phyloP scores from a whole-genome alignment of 257 asterid genomes.

The Primulina tabacum region DNA sequence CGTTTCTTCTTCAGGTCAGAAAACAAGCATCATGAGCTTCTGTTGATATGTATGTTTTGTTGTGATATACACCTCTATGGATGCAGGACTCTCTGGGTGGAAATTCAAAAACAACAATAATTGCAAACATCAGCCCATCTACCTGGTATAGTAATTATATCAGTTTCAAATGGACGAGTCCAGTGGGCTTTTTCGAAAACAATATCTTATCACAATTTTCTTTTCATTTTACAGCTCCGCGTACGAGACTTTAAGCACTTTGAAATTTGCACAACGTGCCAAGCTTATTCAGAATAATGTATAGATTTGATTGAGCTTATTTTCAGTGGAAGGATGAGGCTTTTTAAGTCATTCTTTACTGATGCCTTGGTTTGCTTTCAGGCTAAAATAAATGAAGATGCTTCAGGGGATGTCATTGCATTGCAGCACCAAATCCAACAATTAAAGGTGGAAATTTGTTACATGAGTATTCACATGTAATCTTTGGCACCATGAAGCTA shows the following conservation, averaged over 20 bases:
- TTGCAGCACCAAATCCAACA: conserved; percentile 73
- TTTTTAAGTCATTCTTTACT: conserved; percentile 17
- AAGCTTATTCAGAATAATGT: conserved; percentile 89
- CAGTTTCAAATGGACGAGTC: conserved; percentile 14
- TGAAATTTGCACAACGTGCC: conserved; percentile 88
- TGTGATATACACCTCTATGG: conserved; percentile 21
- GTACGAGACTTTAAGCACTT: conserved; percentile 74
- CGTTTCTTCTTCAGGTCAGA: conserved; percentile 90
- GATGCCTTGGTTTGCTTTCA: conserved; percentile 28
- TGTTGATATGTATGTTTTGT: conserved; percentile 14
- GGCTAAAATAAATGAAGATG: conserved; percentile 93
- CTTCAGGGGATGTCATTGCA: conserved; percentile 65
- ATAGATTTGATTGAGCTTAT: conserved; percentile 22
- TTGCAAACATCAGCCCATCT: conserved; percentile 87
- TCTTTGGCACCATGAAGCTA: conserved; percentile 26
- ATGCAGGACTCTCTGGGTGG: conserved; percentile 93
- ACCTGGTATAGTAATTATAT: conserved; percentile 42
- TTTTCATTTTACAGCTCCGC: conserved; percentile 53
- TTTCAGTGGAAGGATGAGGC: conserved; percentile 16
- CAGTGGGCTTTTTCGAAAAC: conserved; percentile 9
- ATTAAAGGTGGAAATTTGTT: conserved; percentile 51
- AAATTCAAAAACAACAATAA: conserved; percentile 78
- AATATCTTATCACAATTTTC: not conserved
- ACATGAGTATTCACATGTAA: conserved; percentile 17
- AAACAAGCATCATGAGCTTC: conserved; percentile 17